These are phyloP conservation scores for Ogataea neopini DNA, from an alignment of 805 yeast genomes.

Conservation along the genomic window DNA sequence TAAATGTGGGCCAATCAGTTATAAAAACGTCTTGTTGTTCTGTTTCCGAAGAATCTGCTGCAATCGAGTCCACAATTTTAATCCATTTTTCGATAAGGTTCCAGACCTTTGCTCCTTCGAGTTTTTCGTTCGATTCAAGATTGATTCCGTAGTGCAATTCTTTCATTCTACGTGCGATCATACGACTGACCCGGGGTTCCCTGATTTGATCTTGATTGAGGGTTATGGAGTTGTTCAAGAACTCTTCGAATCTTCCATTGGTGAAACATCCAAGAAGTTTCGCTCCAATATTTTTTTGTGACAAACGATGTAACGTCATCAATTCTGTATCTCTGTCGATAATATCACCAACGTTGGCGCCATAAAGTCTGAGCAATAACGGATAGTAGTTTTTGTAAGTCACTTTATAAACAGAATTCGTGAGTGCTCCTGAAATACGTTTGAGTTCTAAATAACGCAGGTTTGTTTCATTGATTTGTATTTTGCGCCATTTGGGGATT, in stretches of 20 bases:
- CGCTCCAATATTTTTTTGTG: conserved; percentile 83
- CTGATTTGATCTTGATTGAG: conserved; percentile 73
- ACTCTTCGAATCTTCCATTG: conserved; percentile 95
- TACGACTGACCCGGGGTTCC: conserved; percentile 71
- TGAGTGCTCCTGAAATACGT: conserved; percentile 89
- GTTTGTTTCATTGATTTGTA: conserved; percentile 36
- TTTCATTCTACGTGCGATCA: conserved; percentile 95
- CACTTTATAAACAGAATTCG: conserved; percentile 83
- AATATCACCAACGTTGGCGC: conserved; percentile 80
- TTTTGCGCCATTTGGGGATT: conserved; percentile 78
- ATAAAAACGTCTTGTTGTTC: conserved; percentile 43
- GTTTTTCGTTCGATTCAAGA: conserved; percentile 56
- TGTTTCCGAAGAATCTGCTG: conserved; percentile 41
- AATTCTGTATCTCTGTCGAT: conserved; percentile 87
- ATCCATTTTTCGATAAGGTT: conserved; percentile 71
- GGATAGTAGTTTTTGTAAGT: conserved; percentile 48
- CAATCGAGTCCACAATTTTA: conserved; percentile 42
- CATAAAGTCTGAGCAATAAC: conserved; percentile 79
- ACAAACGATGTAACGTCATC: conserved; percentile 67
- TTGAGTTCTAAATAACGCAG: conserved; percentile 50
- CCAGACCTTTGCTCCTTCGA: conserved; percentile 71
- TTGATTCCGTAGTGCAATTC: conserved; percentile 84
- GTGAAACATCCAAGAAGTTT: conserved; percentile 82
- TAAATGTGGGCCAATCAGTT: conserved; percentile 52
- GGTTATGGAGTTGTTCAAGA: conserved; percentile 77